These are phyloP conservation scores for Trichosporon sp. DNA, from an alignment of 1,284 basidiomycete genomes.

Conservation along the genomic window DNA sequence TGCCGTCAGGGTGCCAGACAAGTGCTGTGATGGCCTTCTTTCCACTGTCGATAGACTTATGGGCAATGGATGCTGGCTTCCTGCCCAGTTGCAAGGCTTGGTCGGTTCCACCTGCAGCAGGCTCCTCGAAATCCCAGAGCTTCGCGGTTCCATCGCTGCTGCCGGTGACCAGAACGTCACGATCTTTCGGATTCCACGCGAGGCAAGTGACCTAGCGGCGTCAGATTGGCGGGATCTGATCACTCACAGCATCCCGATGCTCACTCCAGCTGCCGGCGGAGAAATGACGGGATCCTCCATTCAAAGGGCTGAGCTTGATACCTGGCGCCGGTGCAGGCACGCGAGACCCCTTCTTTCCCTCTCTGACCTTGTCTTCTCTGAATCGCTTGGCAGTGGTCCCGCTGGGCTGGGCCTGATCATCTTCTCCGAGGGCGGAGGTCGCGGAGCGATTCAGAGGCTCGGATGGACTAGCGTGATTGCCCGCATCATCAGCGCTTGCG, in stretches of 20 bases:
- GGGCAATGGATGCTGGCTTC: constrained; percentile 26
- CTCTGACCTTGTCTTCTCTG: constrained; percentile 5
- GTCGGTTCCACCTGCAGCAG: background rate
- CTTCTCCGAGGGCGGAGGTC: background rate
- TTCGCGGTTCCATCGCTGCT: constrained; percentile 33
- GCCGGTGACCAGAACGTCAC: constrained; percentile 33
- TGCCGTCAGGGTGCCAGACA: constrained; percentile 43
- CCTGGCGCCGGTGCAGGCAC: background rate
- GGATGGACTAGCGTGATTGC: too few species aligned
- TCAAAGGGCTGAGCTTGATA: background rate
- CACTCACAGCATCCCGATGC: constrained; percentile 35
- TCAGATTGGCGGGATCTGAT: background rate
- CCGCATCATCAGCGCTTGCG: background rate
- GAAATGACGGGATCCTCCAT: background rate
- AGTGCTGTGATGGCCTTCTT: constrained; percentile 36
- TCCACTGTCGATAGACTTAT: constrained; percentile 37
- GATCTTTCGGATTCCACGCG: constrained; percentile 41
- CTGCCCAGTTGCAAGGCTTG: constrained; percentile 14
- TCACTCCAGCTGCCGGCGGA: constrained; percentile 19
- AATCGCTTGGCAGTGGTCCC: background rate
- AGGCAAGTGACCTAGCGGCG: constrained; percentile 31
- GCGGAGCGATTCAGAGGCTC: background rate
- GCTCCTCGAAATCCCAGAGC: constrained; percentile 37
- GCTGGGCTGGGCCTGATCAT: background rate
- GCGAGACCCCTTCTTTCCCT: background rate